Conservation (phyloP, 352 stramenopile genomes). For the Globisporangium paddicum region DNA sequence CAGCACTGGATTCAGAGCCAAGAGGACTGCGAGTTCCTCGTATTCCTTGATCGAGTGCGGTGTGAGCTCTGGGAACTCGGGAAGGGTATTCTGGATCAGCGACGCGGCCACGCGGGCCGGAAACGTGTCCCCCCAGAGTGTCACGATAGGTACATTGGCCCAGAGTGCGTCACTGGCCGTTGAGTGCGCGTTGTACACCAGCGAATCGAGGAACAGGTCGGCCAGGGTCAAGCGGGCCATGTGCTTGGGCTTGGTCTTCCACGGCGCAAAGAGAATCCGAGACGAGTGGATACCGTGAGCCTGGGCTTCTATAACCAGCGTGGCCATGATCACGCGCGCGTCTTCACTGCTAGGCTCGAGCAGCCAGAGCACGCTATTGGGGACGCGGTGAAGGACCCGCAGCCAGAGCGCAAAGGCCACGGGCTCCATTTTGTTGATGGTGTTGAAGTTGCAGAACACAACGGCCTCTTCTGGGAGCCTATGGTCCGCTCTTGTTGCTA, state of each 20-base stretch:
- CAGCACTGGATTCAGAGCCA: conserved; percentile 26
- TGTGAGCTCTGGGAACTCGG: conserved; percentile 23
- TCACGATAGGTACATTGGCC: conserved; percentile 87
- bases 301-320: conserved; percentile 54
- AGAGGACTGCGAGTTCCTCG: conserved; percentile 49
- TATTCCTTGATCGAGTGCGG: conserved; percentile 64
- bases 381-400: conserved; percentile 80
- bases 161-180: conserved; percentile 90
- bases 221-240: conserved; percentile 69
- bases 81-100: conserved; percentile 39
- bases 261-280: conserved; percentile 70
- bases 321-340: conserved; percentile 21
- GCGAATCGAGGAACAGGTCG: conserved; percentile 95
- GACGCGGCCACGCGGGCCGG: conserved; percentile 64
- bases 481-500: conserved; percentile 17
- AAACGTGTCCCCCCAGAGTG: conserved; percentile 72
- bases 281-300: conserved; percentile 50
- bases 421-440: conserved; percentile 93
- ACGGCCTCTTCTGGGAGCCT: conserved; percentile 22
- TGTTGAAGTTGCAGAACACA: conserved; percentile 93
- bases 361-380: conserved; percentile 85
- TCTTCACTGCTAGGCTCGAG: conserved; percentile 34
- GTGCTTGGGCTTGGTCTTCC: conserved; percentile 64
- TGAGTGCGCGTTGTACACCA: conserved; percentile 95
- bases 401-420: conserved; percentile 87